Evolutionary conservation across 768 basidiomycete genomes (phyloP), one percentile per base, ranked within the genome.

Genomic region (Pisolithus orientalis): DNA sequence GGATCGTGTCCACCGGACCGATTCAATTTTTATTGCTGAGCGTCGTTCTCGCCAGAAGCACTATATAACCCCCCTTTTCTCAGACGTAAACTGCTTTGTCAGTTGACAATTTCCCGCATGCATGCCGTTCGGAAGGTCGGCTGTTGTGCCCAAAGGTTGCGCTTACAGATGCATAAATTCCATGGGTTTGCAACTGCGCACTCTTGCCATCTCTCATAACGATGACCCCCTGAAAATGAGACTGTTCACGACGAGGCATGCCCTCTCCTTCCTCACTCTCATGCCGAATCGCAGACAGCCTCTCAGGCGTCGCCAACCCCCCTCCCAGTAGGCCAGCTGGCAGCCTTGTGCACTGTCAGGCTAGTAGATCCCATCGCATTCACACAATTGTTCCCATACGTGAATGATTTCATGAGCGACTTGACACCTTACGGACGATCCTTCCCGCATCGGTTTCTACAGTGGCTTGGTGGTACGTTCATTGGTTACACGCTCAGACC

Each of bases 331-430:
- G 63, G 68, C 4, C 75, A 79, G 63, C 70, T 84, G 2, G 69
- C 71, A n/a, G 70, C 75, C 11, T 61, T 83, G 9, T 82, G 81
- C 52, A 57, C 71, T 34, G 71, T 80, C 6, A 69, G 83, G 39
- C 68, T 85, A 11, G 73, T 76, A 40, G 83, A 84, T 55, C 81
- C 83, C 14, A 72, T 86, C 17, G 74, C 77, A 5, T 82, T 80
- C 66, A 75, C 77, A 1, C 80, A 85, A 57, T 75, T 86, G 34
- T 77, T 77, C 49, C 84, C 85, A 1, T 87, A 84, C 57, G 75
- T 86, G 52, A 85, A 86, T 57, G 74, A 85, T 61, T 77, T 85
- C 65, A 76, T 87, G 48, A 70, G 69, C 10, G 72, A 74, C 38
- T 65, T 85, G n/a, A 0, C 67, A 75, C 49, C 59, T 84, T 29